Percentiles rank a stretch among this genome's conserved stretches.
Evolutionary conservation across 192 early-diverging fungal genomes (phyloP).

Genomic region (Mortierella alpina): DNA sequence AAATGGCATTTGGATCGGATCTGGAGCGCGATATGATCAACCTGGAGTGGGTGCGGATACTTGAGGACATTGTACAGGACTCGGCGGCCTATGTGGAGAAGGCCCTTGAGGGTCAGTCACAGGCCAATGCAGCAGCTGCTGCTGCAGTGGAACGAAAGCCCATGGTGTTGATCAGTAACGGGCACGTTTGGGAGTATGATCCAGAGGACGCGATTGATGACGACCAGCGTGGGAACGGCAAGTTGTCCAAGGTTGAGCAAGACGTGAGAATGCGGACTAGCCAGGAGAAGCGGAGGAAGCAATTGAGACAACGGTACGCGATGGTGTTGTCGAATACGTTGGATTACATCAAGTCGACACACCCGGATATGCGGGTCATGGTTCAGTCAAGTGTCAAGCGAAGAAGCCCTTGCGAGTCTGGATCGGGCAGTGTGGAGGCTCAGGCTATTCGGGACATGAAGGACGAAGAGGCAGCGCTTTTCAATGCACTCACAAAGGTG

Average conservation of each 20-base stretch:
- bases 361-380: conserved; percentile 38
- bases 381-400: conserved; percentile 40
- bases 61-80: conserved; percentile 19
- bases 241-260: conserved; percentile 24
- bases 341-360: conserved; percentile 22
- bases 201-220: conserved; percentile 17
- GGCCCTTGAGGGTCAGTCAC: background rate
- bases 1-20: conserved; percentile 40
- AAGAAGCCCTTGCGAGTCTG: conserved; percentile 4
- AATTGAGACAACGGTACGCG: conserved; percentile 35
- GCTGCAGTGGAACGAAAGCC: conserved; percentile 20
- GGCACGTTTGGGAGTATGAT: conserved; percentile 45
- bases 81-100: background rate
- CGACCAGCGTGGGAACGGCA: background rate
- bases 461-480: conserved; percentile 39
- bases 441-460: conserved; percentile 4
- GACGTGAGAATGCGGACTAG: conserved; percentile 2
- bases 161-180: conserved; percentile 34
- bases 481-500: conserved; percentile 49
- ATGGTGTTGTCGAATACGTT: conserved; percentile 36
- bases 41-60: conserved; percentile 22
- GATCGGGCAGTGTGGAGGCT: background rate
- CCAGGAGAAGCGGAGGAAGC: conserved; percentile 19
- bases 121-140: background rate
- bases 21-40: conserved; percentile 50